A percentile compares a stretch with the other conserved stretches of the same genome.
Evolutionary conservation across 225 moss, liverwort and hornwort genomes (phyloP).

Genomic region (Straminergon stramineum): DNA sequence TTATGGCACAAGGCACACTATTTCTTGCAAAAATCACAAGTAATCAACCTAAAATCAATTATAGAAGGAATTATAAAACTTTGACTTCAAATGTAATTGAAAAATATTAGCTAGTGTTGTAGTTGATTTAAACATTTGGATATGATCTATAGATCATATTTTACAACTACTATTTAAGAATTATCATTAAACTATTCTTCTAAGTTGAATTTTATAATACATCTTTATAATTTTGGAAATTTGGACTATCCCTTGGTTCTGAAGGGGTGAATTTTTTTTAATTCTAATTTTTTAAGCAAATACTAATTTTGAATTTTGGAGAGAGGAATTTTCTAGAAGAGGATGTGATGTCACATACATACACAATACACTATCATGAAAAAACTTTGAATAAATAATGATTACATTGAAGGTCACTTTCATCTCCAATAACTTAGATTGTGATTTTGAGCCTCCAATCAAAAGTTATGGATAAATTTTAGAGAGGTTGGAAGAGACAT

Average conservation of each 20-base stretch:
- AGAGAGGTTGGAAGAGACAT: no score
- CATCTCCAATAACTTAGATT: no score
- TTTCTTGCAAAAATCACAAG: not conserved
- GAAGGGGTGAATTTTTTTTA: not conserved
- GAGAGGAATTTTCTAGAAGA: not conserved
- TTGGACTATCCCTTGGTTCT: fast-evolving
- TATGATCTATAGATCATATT: not conserved
- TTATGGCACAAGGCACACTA: no score
- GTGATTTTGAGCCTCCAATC: no score
- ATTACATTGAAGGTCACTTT: no score
- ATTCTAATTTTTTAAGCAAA: not conserved
- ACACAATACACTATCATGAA: not conserved
- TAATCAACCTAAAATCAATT: not conserved
- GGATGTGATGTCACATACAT: not conserved
- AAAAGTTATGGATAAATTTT: no score
- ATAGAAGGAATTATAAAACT: not conserved
- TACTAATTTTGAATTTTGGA: not conserved
- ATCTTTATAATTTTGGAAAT: not conserved
- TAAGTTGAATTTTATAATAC: not conserved
- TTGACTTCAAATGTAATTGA: not conserved
- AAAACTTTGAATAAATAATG: no score
- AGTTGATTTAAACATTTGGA: not conserved
- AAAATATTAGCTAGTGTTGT: not conserved
- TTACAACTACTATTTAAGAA: not conserved
- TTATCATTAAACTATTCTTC: not conserved